A percentile compares a stretch with the other conserved stretches of the same genome.
Evolutionary conservation across 805 yeast species (phyloP).

Genomic region (Barnettozyma pratensis): DNA sequence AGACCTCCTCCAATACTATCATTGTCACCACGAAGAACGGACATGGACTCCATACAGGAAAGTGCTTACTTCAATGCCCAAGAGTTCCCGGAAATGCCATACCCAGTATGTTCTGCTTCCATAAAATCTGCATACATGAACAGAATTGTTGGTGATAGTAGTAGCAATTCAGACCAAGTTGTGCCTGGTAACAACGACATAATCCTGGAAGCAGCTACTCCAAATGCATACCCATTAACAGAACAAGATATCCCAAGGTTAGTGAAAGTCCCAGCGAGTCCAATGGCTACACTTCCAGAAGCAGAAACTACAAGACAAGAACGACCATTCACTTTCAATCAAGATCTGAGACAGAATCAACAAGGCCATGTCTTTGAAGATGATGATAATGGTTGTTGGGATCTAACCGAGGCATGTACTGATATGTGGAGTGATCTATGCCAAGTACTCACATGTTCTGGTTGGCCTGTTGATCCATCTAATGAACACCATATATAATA

Average conservation of each 20-base stretch:
- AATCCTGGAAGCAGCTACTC: not conserved
- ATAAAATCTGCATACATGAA: constrained; percentile 5
- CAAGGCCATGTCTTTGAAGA: not conserved
- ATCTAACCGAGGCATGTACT: not conserved
- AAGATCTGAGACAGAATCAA: too few relatives aligned
- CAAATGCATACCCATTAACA: constrained; percentile 10
- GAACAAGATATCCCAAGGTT: constrained; percentile 5
- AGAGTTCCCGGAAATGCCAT: not conserved
- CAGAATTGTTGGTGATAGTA: not conserved
- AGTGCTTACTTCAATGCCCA: constrained; percentile 4
- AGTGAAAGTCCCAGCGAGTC: not conserved
- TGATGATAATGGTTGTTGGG: constrained; percentile 9
- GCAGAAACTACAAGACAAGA: not conserved
- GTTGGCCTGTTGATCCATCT: not conserved
- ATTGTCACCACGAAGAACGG: not conserved
- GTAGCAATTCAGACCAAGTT: too few relatives aligned
- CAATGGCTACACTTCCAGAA: not conserved
- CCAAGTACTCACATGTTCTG: not conserved
- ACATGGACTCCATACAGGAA: constrained; percentile 7
- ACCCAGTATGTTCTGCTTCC: constrained; percentile 4
- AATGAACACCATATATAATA: too few relatives aligned
- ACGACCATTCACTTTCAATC: not conserved
- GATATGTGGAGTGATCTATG: constrained; percentile 10
- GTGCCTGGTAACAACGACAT: too few relatives aligned
- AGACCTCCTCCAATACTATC: not conserved